Base-by-base conservation (phyloP, 2,329 filamentous ascomycete species). In the Diaporthe amygdali region DNA sequence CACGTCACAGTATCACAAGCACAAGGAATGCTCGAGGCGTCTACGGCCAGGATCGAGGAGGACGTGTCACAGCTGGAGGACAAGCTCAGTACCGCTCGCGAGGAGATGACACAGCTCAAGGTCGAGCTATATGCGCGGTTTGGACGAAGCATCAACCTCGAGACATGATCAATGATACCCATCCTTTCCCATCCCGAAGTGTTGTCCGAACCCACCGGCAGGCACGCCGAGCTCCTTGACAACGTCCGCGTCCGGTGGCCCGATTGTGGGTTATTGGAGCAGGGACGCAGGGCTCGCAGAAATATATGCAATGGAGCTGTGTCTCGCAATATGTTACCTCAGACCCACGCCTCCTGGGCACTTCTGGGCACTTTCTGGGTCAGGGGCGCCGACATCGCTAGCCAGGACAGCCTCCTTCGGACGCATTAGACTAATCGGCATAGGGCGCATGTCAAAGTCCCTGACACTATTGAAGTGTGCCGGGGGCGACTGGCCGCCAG, bases 141-240 rank as follows among this genome's bases (percentile, higher is more conserved):
- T 83, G 96, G 96, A 69, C 91, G 93, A 82, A 97, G 95, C 81
- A 99, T 99, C 86, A 99, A 99, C 83, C 87, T 98, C 75, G 96
- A 99, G 83, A 94, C 93, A 76, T 96, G 86, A 88, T 71, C 52
- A 41, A 69, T 22, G 17, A 61, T 30, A 44, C 20, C 56, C 46
- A 64, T 49, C n/a, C 25, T 5, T 41, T 17, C 30, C 30, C 22
- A 20, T 17, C 12, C 15, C 44, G n/a, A 8, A 22, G 7, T 15
- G 17, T n/a, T 39, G 39, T 25, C 14, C 30, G 30, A 30, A 27
- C 17, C 20, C 27, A 6, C 9, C 22, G 39, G 32, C 41, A 41
- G 8, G 17, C 22, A 25, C 20, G 8, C 39, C 22, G 37, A 8
- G 4, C 7, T 2, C 3, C 10, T 41, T 41, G 27, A 41, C 22